Conservation (phyloP, 2,329 filamentous ascomycete species). For the Colletotrichum spaethianum region DNA sequence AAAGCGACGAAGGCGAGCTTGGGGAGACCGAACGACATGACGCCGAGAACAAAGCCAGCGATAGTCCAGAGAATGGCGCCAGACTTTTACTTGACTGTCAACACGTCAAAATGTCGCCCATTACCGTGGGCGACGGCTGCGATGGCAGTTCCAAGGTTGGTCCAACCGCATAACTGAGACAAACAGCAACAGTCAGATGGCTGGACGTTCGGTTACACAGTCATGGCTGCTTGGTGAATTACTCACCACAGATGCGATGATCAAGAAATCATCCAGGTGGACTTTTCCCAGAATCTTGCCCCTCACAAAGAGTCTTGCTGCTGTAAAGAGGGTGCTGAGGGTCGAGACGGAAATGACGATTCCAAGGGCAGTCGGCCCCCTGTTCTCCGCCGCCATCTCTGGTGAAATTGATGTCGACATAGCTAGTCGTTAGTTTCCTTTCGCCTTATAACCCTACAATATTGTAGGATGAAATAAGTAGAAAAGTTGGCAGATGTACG, state of each 20-base stretch:
- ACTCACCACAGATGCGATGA: slow-evolving; percentile 51
- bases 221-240: not conserved
- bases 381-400: slow-evolving; percentile 33
- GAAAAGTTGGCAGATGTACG: not conserved
- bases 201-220: not conserved
- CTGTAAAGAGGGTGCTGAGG: slow-evolving; percentile 48
- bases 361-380: slow-evolving; percentile 51
- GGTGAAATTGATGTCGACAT: not conserved
- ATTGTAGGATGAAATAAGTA: not conserved
- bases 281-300: slow-evolving; percentile 48
- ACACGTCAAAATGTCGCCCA: slow-evolving; percentile 54
- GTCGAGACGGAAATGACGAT: slow-evolving; percentile 49
- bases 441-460: not conserved
- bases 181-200: not conserved
- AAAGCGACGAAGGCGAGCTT: no score
- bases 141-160: no score
- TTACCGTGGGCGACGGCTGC: no score
- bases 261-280: slow-evolving; percentile 56
- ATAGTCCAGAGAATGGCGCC: slow-evolving; percentile 54
- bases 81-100: slow-evolving; percentile 49
- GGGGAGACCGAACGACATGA: slow-evolving; percentile 57
- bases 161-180: slow-evolving; percentile 50
- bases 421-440: no score
- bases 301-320: slow-evolving; percentile 50
- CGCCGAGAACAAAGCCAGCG: slow-evolving; percentile 53